These are phyloP conservation scores for Wickerhamiella azyma DNA, from an alignment of 805 yeast genomes.

Conservation along the genomic window DNA sequence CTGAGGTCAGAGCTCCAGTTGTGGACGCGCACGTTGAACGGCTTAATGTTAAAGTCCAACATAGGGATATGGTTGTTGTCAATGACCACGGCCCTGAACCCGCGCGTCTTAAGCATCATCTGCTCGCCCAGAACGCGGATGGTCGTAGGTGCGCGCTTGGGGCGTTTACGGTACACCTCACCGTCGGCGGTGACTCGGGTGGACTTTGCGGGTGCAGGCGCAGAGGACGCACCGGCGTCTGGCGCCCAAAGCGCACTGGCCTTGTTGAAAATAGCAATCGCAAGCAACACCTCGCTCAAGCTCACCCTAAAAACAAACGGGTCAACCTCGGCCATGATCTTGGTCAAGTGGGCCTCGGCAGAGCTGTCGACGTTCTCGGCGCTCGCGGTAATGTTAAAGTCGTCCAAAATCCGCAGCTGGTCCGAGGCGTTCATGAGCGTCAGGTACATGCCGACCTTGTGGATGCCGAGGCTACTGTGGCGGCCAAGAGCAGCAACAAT, in stretches of 20 bases:
- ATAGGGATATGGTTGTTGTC: conserved; percentile 91
- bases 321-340: conserved; percentile 58
- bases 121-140: conserved; percentile 47
- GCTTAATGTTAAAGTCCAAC: conserved; percentile 56
- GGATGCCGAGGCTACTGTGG: conserved; percentile 49
- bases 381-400: conserved; percentile 66
- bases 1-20: conserved; percentile 82
- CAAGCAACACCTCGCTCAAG: conserved; percentile 72
- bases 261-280: conserved; percentile 53
- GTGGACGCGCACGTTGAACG: conserved; percentile 52
- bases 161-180: neutral
- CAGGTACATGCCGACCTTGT: conserved; percentile 76
- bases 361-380: conserved; percentile 60
- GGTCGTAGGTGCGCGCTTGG: neutral
- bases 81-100: conserved; percentile 65
- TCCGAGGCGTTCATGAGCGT: conserved; percentile 58
- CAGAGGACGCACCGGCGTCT: neutral
- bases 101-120: conserved; percentile 51
- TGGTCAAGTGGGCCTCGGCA: conserved; percentile 42
- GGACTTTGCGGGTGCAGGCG: neutral
- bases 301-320: conserved; percentile 73
- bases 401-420: conserved; percentile 69
- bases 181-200: conserved; percentile 2
- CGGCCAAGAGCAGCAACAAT: conserved; percentile 55
- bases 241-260: conserved; percentile 34